phyloP scores from a whole-genome alignment of 352 stramenopile species.

The Globisporangium solare region DNA sequence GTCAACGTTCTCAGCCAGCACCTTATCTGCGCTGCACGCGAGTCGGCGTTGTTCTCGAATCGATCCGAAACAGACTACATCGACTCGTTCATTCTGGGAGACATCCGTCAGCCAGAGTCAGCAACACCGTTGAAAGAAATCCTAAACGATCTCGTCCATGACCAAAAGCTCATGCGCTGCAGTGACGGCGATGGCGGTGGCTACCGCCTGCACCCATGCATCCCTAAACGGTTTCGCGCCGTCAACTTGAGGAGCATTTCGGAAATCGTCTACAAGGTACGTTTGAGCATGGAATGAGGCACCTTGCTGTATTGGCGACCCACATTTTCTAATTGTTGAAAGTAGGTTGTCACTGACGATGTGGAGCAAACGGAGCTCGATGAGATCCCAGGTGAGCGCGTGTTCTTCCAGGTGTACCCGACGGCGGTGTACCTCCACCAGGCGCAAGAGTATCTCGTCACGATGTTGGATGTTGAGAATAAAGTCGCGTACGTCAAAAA shows the following conservation, averaged over 20 bases:
- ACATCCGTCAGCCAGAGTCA: background rate
- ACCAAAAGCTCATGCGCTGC: constrained; percentile 40
- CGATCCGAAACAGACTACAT: constrained; percentile 56
- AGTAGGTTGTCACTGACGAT: constrained; percentile 52
- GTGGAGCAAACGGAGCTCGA: constrained; percentile 68
- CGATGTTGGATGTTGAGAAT: constrained; percentile 66
- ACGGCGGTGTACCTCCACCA: constrained; percentile 91
- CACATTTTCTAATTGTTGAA: background rate
- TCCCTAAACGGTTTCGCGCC: constrained; percentile 46
- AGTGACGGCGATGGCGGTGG: constrained; percentile 28
- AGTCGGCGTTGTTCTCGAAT: constrained; percentile 85
- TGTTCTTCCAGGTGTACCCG: constrained; percentile 91
- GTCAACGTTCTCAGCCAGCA: constrained; percentile 87
- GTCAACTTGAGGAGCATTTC: constrained; percentile 71
- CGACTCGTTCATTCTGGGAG: constrained; percentile 61
- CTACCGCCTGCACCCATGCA: constrained; percentile 56
- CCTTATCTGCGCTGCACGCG: constrained; percentile 91
- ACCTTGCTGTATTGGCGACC: background rate
- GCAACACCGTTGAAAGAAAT: background rate
- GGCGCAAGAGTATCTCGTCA: constrained; percentile 88
- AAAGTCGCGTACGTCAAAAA: constrained; percentile 66
- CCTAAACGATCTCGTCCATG: constrained; percentile 24
- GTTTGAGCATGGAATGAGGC: background rate
- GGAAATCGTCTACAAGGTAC: constrained; percentile 52
- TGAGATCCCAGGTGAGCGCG: constrained; percentile 74